Evolutionary conservation across 2,329 filamentous ascomycete species (phyloP).

Genomic region (Colletotrichum zoysiae): DNA sequence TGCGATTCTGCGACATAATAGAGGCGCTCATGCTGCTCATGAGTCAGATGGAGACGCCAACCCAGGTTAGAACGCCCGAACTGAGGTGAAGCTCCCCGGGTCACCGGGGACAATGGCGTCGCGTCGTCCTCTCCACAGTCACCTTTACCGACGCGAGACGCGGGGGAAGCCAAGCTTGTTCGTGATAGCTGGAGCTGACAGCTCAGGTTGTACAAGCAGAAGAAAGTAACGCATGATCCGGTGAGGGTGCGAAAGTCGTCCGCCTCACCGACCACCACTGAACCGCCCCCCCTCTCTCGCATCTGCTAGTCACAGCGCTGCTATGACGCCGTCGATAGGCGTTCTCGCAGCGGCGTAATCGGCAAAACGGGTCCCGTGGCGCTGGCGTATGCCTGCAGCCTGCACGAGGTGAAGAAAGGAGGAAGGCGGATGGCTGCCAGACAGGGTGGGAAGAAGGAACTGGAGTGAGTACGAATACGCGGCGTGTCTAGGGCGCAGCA

Average conservation of each 20-base stretch:
- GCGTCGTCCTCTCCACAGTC: not conserved
- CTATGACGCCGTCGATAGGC: constrained; percentile 16
- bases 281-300: not conserved
- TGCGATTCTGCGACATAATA: constrained; percentile 5
- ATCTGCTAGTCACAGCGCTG: not conserved
- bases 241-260: constrained; percentile 27
- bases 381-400: constrained; percentile 28
- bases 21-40: not conserved
- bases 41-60: constrained; percentile 14
- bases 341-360: constrained; percentile 4
- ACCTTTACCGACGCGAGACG: constrained; percentile 38
- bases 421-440: constrained; percentile 39
- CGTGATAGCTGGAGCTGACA: constrained; percentile 30
- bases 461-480: constrained; percentile 19
- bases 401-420: constrained; percentile 38
- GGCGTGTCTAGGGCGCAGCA: constrained; percentile 32
- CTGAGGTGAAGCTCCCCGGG: constrained; percentile 22
- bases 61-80: not conserved
- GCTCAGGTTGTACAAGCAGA: constrained; percentile 34
- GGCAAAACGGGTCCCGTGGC: constrained; percentile 29
- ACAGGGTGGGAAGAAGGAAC: constrained; percentile 22
- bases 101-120: constrained; percentile 16
- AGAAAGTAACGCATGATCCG: constrained; percentile 34
- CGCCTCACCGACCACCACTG: constrained; percentile 36
- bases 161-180: constrained; percentile 33